Evolutionary conservation across 306 rosid species (phyloP).

Genomic region (Gastrolobium bilobum): DNA sequence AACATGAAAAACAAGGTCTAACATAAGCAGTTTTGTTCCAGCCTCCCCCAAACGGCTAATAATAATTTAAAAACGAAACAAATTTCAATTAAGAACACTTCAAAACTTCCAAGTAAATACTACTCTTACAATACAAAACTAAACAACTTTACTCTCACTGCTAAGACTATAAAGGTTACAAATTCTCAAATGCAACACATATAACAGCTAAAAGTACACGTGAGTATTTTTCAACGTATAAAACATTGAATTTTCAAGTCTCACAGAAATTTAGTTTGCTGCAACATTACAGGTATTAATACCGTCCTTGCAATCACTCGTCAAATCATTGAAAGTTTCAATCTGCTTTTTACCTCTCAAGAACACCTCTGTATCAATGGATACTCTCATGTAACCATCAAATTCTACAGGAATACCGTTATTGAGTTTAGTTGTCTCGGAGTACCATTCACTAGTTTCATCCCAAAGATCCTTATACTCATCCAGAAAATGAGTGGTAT

Average conservation of each 20-base stretch:
- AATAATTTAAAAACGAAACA: slow-evolving; percentile 41
- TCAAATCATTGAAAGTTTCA: slow-evolving; percentile 95
- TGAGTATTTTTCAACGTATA: slow-evolving; percentile 48
- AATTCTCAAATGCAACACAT: slow-evolving; percentile 66
- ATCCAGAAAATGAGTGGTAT: slow-evolving; percentile 82
- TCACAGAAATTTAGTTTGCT: slow-evolving; percentile 61
- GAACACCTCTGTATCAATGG: slow-evolving; percentile 95
- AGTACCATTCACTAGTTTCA: slow-evolving; percentile 82
- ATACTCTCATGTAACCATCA: slow-evolving; percentile 97
- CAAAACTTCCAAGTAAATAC: slow-evolving; percentile 45
- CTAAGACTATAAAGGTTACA: slow-evolving; percentile 61
- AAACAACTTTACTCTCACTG: slow-evolving; percentile 53
- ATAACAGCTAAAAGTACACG: slow-evolving; percentile 57
- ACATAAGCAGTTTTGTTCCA: slow-evolving; percentile 22
- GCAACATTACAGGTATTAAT: slow-evolving; percentile 80
- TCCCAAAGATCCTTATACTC: slow-evolving; percentile 97
- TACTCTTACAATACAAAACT: slow-evolving; percentile 61
- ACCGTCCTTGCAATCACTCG: slow-evolving; percentile 97
- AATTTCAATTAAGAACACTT: slow-evolving; percentile 47
- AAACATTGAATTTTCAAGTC: slow-evolving; percentile 51
- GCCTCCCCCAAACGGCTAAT: slow-evolving; percentile 11
- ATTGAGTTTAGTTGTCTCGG: slow-evolving; percentile 79
- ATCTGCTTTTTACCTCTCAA: slow-evolving; percentile 96
- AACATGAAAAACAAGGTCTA: not conserved
- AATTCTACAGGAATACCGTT: slow-evolving; percentile 81